Conservation (phyloP, 2,329 filamentous ascomycete genomes). For the Teratosphaeria viscida region DNA sequence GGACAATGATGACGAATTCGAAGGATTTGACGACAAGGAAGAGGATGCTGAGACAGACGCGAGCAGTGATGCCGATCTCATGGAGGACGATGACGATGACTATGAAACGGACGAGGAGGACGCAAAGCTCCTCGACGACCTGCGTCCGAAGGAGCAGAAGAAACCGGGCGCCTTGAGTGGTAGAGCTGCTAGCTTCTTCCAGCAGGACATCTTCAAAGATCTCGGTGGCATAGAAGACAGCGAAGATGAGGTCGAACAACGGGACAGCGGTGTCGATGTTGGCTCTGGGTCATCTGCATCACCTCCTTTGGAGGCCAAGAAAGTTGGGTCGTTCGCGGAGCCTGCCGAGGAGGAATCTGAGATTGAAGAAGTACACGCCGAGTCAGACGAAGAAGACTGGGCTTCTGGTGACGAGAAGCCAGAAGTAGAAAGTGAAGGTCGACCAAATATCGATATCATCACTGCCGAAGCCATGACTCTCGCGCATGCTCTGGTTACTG, state of each 20-base stretch:
- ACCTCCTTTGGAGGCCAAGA: constrained; percentile 15
- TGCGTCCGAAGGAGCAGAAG: constrained; percentile 38
- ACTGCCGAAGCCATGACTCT: constrained; percentile 99
- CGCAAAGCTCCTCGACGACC: constrained; percentile 46
- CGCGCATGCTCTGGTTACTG: constrained; percentile 81
- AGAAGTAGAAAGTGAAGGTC: constrained; percentile 41
- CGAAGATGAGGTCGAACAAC: constrained; percentile 34
- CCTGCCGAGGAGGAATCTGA: constrained; percentile 22
- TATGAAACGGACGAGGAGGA: constrained; percentile 43
- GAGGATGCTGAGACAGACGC: constrained; percentile 38
- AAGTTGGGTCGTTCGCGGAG: constrained; percentile 15
- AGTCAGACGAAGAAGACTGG: constrained; percentile 42
- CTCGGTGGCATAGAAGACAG: constrained; percentile 53
- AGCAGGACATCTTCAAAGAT: constrained; percentile 86
- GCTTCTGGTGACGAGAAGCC: constrained; percentile 50
- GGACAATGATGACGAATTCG: constrained; percentile 80
- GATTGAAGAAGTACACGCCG: constrained; percentile 17
- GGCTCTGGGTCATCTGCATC: constrained; percentile 16
- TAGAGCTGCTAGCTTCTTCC: constrained; percentile 80
- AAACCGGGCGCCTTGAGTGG: constrained; percentile 57
- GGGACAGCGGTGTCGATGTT: constrained; percentile 34
- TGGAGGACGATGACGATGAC: constrained; percentile 48
- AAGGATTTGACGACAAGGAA: constrained; percentile 62
- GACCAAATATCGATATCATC: constrained; percentile 86
- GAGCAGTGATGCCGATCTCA: constrained; percentile 43